Evolutionary conservation across 495 filamentous ascomycete species (phyloP), one percentile per base, ranked within the genome.

Genomic region (Hypoxylon trugodes): DNA sequence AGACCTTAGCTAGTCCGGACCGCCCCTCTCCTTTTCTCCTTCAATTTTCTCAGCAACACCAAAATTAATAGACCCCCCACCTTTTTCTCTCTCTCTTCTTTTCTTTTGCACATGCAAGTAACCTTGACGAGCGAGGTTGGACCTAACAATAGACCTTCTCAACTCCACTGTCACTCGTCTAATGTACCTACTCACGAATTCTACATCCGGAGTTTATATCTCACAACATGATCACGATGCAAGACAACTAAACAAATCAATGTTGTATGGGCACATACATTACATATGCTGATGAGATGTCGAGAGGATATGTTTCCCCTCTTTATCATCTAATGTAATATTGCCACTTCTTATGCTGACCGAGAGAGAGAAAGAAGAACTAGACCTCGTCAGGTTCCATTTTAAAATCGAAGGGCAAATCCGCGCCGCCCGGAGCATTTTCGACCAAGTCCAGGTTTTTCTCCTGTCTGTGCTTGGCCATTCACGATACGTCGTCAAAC

Each of bases 381-480:
- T 36, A 49, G 47, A 25, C 28, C n/a, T 13, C n/a, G 30, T 28
- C 2, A 9, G 30, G 54, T 48, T 48, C 37, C 54, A 48, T 43
- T 35, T 46, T 37, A 37, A 30, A 30, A 8, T 22, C 18, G 12
- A 54, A 41, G 41, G 33, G 30, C 16, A 6, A 45, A 36, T 5
- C 50, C 50, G 24, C 49, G 55, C 26, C 56, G 24, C 37, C 35
- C 58, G 52, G 64, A 54, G 58, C 35, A 42, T 62, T 61, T 60
- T 43, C 25, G 42, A 46, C 12, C 26, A 26, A 21, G 8, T 9
- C 49, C 24, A 30, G 49, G 25, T 26, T 56, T 16, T 41, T 45
- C 53, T 59, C 26, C 24, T 4, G 19, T 0, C 16, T 2, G n/a
- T n/a, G n/a, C n/a, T n/a, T 53, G 54, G 15, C 61, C 61, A 59